Percentiles rank a stretch among this genome's conserved stretches.
Evolutionary conservation across 2,329 filamentous ascomycete species (phyloP).

Genomic region (Aspergillus jensenii): DNA sequence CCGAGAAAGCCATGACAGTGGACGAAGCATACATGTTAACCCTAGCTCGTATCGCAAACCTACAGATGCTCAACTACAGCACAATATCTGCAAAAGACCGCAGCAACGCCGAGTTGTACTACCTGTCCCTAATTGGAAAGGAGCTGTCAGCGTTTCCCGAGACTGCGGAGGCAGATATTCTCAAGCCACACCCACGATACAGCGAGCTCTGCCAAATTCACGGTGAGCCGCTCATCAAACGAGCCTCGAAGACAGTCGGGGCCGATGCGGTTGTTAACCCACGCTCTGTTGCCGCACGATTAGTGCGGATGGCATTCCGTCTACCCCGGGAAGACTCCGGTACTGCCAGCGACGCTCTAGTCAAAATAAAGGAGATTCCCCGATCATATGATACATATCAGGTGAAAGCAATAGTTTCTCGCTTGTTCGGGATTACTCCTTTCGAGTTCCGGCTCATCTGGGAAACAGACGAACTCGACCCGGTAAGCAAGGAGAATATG

Average conservation of each 20-base stretch:
- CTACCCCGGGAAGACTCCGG: conserved; percentile 38
- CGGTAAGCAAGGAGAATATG: conserved; percentile 64
- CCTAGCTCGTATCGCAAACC: conserved; percentile 67
- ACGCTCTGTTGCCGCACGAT: conserved; percentile 75
- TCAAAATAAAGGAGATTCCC: conserved; percentile 60
- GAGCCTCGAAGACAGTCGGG: conserved; percentile 44
- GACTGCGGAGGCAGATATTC: conserved; percentile 53
- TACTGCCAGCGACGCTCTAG: conserved; percentile 21
- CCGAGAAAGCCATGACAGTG: conserved; percentile 47
- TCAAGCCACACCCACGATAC: conserved; percentile 70
- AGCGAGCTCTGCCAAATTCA: conserved; percentile 71
- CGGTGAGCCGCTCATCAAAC: conserved; percentile 66
- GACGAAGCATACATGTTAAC: conserved; percentile 91
- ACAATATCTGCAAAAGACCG: conserved; percentile 71
- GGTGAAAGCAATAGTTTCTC: conserved; percentile 74
- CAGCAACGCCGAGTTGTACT: conserved; percentile 88
- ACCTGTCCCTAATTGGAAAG: conserved; percentile 77
- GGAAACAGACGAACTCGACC: conserved; percentile 91
- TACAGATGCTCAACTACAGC: conserved; percentile 62
- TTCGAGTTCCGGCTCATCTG: conserved; percentile 69
- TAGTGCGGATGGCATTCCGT: conserved; percentile 64
- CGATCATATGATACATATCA: conserved; percentile 77
- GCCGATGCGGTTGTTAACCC: conserved; percentile 57
- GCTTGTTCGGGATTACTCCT: conserved; percentile 65
- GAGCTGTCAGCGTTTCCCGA: conserved; percentile 57